Evolutionary conservation across 352 stramenopile genomes (phyloP), one percentile per base, ranked within the genome.

Genomic region (Phytophthora gonapodyides): DNA sequence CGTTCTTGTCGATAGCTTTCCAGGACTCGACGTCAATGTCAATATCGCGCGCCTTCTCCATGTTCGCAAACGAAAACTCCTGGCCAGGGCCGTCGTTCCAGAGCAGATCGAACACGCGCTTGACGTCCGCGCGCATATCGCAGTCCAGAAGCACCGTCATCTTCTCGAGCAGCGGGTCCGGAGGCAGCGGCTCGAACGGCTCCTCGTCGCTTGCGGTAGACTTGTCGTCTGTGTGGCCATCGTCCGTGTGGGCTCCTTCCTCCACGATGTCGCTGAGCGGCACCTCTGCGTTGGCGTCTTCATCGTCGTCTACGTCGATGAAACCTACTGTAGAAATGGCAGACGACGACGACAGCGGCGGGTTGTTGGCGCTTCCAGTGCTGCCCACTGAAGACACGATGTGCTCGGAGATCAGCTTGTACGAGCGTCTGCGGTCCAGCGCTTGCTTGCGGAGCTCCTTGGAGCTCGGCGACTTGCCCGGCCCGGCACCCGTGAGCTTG

Each of bases 91-190:
- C 80, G 58, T 93, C 74, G 35, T 82, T 79, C 77, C 81, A 91
- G 10, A 93, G 72, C 16, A 80, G 38, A 45, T 93, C 82, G 49
- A 90, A 91, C 17, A 88, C 75, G 31, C 64, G 63, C 34, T 84
- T 78, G 3, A 89, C 73, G 43, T 91, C 78, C 8, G 75, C 77
- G 5, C 71, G 76, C 51, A 93, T 36, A 37, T 93, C 84, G 17
- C 80, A 90, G 57, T 93, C 84, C 35, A 93, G 27, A 10, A 93
- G 53, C 15, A 82, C 57, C 1, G 80, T 88, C 76, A 86, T 91
- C 19, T 87, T 86, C 5, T 71, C 47, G 2, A 93, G 66, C 17
- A 76, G 61, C 24, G 65, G 52, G 42, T 93, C 83, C 0, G 78
- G 75, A 5, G 81, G 59, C 10, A 88, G 65, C 2, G 79, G 76